Evolutionary conservation across 306 rosid genomes (phyloP).

Genomic region (Styphnolobium japonicum): DNA sequence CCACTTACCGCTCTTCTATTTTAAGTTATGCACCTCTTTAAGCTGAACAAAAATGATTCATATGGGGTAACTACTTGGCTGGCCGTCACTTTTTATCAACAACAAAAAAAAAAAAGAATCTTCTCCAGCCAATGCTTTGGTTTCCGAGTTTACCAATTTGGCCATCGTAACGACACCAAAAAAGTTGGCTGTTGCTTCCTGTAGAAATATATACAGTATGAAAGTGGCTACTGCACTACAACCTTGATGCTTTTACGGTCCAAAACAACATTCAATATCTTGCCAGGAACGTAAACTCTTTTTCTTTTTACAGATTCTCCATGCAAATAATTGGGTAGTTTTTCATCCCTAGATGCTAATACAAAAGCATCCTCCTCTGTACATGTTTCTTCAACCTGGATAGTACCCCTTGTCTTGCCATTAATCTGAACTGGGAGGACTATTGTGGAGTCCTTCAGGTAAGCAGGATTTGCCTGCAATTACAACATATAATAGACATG

Average conservation of each 20-base stretch:
- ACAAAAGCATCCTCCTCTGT: slow-evolving; percentile 79
- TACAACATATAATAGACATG: slow-evolving; percentile 3
- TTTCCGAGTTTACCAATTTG: slow-evolving; percentile 3
- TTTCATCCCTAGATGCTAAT: slow-evolving; percentile 69
- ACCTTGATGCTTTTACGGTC: slow-evolving; percentile 64
- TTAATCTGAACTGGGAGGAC: slow-evolving; percentile 92
- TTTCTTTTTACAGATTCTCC: slow-evolving; percentile 65
- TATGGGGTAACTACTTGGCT: not conserved
- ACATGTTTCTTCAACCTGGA: slow-evolving; percentile 79
- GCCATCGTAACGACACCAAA: not conserved
- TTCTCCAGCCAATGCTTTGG: not conserved
- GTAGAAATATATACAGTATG: not conserved
- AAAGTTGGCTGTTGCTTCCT: slow-evolving; percentile 15
- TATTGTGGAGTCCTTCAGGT: slow-evolving; percentile 67
- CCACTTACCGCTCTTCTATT: not conserved
- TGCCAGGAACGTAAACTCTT: slow-evolving; percentile 84
- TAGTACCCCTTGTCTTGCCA: slow-evolving; percentile 95
- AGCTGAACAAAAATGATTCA: not conserved
- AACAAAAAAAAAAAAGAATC: too few relatives aligned
- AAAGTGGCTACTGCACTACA: slow-evolving; percentile 31
- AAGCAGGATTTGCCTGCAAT: slow-evolving; percentile 70
- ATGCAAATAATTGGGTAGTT: slow-evolving; percentile 64
- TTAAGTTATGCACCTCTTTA: not conserved
- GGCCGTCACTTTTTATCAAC: not conserved
- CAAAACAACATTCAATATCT: slow-evolving; percentile 83